Percentiles rank a stretch among this genome's conserved stretches.
phyloP scores from a whole-genome alignment of 768 basidiomycete genomes.

The Tricholoma hemisulphureum region DNA sequence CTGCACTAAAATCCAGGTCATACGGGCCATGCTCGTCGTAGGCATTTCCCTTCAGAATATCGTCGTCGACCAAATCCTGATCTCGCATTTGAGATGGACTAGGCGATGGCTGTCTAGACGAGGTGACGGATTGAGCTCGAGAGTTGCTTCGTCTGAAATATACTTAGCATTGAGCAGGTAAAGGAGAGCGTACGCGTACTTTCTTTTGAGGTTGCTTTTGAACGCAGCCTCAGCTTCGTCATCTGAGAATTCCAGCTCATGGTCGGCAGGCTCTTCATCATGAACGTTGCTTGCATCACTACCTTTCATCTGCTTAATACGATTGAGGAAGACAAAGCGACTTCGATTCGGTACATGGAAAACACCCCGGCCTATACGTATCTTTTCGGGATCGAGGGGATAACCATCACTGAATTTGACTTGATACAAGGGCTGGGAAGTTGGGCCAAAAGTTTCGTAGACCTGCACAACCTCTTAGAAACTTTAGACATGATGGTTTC shows the following conservation, averaged over 20 bases:
- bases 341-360: conserved; percentile 83
- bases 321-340: conserved; percentile 77
- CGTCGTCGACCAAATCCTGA: conserved; percentile 49
- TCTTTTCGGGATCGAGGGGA: conserved; percentile 56
- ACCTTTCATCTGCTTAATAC: conserved; percentile 71
- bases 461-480: conserved; percentile 48
- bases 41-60: conserved; percentile 52
- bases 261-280: conserved; percentile 90
- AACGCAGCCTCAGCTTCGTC: conserved; percentile 86
- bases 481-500: conserved; percentile 2
- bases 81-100: conserved; percentile 52
- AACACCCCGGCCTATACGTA: conserved; percentile 58
- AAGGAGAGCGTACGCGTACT: conserved; percentile 36
- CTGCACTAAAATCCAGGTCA: conserved; percentile 58
- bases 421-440: conserved; percentile 86
- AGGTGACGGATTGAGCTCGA: conserved; percentile 45
- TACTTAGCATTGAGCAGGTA: conserved; percentile 4
- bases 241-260: conserved; percentile 93
- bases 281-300: conserved; percentile 94
- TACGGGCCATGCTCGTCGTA: conserved; percentile 69
- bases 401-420: conserved; percentile 72
- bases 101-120: conserved; percentile 58
- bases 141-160: conserved; percentile 50
- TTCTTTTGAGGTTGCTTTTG: conserved; percentile 59
- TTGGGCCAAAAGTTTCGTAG: conserved; percentile 95